These are phyloP conservation scores for Kitagawia praeruptora DNA, from an alignment of 129 eudicot genomes.

Conservation along the genomic window DNA sequence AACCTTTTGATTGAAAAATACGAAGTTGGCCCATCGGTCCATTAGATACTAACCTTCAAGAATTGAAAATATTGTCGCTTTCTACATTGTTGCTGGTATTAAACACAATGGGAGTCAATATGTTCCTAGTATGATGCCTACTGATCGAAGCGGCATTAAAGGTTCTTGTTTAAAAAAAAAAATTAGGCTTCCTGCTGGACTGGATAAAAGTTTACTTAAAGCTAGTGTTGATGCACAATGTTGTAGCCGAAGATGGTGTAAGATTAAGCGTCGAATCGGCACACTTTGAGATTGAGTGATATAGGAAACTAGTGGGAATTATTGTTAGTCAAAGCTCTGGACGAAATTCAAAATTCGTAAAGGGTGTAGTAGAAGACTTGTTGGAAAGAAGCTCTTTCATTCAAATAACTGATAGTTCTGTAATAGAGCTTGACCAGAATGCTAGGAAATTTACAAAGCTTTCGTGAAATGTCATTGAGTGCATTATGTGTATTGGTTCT, in stretches of 20 bases:
- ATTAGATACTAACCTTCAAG: too few relatives aligned
- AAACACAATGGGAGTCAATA: too few relatives aligned
- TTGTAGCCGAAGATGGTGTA: conserved; percentile 43
- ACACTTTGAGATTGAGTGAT: conserved; percentile 82
- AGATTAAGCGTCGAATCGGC: conserved; percentile 48
- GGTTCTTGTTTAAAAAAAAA: conserved; percentile 71
- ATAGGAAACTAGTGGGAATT: conserved; percentile 87
- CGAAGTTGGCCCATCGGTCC: too few relatives aligned
- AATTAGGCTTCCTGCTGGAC: conserved; percentile 62
- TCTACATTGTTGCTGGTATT: too few relatives aligned
- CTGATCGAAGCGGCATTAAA: neutral
- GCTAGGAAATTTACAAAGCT: conserved; percentile 46
- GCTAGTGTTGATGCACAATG: conserved; percentile 22
- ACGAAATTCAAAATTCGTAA: conserved; percentile 56
- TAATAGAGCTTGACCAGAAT: conserved; percentile 47
- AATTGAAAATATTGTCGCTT: too few relatives aligned
- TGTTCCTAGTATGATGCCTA: too few relatives aligned
- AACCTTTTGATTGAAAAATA: too few relatives aligned
- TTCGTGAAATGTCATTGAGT: conserved; percentile 52
- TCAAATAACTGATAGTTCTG: conserved; percentile 70
- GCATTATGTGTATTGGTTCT: conserved; percentile 90
- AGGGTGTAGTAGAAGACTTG: conserved; percentile 95
- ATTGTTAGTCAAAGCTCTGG: conserved; percentile 50
- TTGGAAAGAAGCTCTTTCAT: conserved; percentile 79
- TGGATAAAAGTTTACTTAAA: conserved; percentile 29